Evolutionary conservation across 2,329 filamentous ascomycete species (phyloP), one percentile per base, ranked within the genome.

Genomic region (Aspergillus sp.): DNA sequence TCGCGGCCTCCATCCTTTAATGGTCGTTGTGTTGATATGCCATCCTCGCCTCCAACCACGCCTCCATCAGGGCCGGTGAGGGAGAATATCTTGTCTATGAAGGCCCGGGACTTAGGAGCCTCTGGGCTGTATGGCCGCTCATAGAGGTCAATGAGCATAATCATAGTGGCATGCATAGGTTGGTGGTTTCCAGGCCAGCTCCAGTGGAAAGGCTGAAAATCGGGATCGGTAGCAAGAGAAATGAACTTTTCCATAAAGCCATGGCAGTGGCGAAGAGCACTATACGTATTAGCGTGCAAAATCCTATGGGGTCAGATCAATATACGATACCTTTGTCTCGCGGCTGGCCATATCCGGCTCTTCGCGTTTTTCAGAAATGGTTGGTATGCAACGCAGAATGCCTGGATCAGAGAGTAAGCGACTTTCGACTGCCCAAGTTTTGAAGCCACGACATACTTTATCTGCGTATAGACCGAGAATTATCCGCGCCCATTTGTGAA

Each of bases 221-320:
- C 79, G 22, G 79, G 75, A 64, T 81, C 80, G 3, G 78, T 79
- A 4, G 79, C 79, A 25, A 82, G 69, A n/a, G 76, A 75, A 22
- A 82, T 78, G 55, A 82, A 82, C 54, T 82, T 82, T 51, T 80
- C 76, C 78, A 82, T 80, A 56, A 81, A 82, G 1, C 78, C 78
- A 66, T 81, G 80, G 54, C 79, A 81, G 61, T 80, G 77, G 17
- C 78, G 80, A 45, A 82, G 69, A 8, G 80, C 80, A 61, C 80
- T 79, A 48, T n/a, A 34, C 17, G 19, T 9, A 43, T 65, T 54
- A 65, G 57, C 7, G 5, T 25, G 31, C 5, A 4, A 6, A 41
- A 6, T 25, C n/a, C 7, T 8, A 7, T 22, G 22, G 22, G 46
- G 11, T 41, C 9, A 41, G 13, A 48, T 17, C 17, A 11, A 25